Evolutionary conservation across 495 filamentous ascomycete genomes (phyloP), one percentile per base, ranked within the genome.

Genomic region (Aspergillus sparsus): DNA sequence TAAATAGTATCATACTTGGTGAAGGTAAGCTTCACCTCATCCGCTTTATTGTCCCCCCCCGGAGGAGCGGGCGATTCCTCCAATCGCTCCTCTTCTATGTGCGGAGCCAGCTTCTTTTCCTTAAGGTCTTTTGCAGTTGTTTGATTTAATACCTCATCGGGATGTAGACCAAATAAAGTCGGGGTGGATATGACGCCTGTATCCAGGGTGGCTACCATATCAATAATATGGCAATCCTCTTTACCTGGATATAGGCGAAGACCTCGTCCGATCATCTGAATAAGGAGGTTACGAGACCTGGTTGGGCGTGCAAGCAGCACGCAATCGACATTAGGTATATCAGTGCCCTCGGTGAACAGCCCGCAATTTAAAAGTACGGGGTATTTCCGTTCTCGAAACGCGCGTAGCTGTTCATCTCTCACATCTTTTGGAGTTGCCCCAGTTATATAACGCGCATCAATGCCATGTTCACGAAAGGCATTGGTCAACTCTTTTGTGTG

Each of bases 181-280:
- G 94, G 95, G 0, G 89, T 91, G 11, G 92, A 93, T 1, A 96
- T 79, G 53, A 99, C 88, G 0, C 95, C 94, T 0, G 85, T 87
- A 55, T 83, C 81, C 12, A 98, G 76, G 11, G 85, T 88, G 0
- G 91, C 85, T 1, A 98, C 94, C 90, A 99, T 93, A 70, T 99
- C 94, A 62, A 99, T 94, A 49, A 99, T 79, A 70, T 97, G 94
- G 64, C 94, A 99, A 66, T 98, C 84, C 42, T 86, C 71, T 69
- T 99, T 99, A 1, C 82, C 89, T 3, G 87, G 79, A 67, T 88
- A 80, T 34, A 97, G 74, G 36, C 94, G 86, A 82, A 98, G 88
- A 0, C 94, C 94, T 60, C 94, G 85, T 0, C 94, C 94, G 50
- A 99, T 96, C 94, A 99, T 99, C 70, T 99, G 94, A 5, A 97